Evolutionary conservation across 2,329 filamentous ascomycete genomes (phyloP), one percentile per base, ranked within the genome.

Genomic region (Aspergillus udagawae): DNA sequence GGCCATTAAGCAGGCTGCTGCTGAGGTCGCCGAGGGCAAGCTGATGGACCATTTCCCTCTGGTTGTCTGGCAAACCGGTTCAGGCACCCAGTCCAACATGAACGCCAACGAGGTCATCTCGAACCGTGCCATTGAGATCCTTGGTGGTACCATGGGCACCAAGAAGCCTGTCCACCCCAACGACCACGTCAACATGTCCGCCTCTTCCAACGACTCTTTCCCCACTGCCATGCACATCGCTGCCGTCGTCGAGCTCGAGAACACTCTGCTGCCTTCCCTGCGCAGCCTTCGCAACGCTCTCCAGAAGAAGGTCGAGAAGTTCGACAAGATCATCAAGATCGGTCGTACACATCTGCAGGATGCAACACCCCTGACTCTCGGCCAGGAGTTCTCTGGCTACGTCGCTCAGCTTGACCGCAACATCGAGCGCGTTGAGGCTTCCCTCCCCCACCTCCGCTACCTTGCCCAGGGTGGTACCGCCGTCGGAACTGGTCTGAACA

Each of bases 21-120:
- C 87, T 62, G 94, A 99, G 81, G 93, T 99, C 44, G 92, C 93
- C 56, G 88, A 90, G 63, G 86, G 94, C 73, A 96, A 97, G 84
- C 88, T 97, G 69, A 77, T 95, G 71, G 92, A 97, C 77, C 93
- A 97, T 83, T 97, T 99, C 81, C 94, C 94, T 64, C 90, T 97
- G 60, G 93, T 97, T 56, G 93, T 99, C 73, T 99, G 94, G 94
- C 94, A 99, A 83, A 99, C 94, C 54, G 94, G 94, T 63, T 97
- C 94, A 52, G 94, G 94, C 73, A 97, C 94, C 29, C 94, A 97
- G 83, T 97, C 92, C 77, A 97, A 96, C 86, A 97, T 97, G 94
- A 99, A 99, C 81, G 92, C 93, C 75, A 99, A 99, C 82, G 94
- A 99, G 78, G 94, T 99, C 78, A 97, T 99, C 78, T 97, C 93